A percentile compares a stretch with the other conserved stretches of the same genome.
phyloP scores from a whole-genome alignment of 805 yeast species.

The Kodamaea kaohsiungensis region DNA sequence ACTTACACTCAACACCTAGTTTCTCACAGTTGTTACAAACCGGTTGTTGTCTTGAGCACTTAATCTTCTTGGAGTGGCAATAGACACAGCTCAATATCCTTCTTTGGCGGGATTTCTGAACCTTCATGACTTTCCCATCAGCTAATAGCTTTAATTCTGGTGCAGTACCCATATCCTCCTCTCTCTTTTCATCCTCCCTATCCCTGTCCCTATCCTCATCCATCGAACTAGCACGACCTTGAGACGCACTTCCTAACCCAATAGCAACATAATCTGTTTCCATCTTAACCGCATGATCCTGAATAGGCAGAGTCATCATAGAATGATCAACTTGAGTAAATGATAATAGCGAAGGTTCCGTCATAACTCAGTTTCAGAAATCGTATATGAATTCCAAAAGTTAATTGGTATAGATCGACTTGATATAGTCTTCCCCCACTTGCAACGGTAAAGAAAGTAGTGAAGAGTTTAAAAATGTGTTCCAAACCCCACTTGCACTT shows the following conservation, averaged over 20 bases:
- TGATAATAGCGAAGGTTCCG: neutral
- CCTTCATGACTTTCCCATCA: constrained; percentile 57
- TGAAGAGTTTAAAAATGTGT: neutral
- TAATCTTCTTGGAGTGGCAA: constrained; percentile 62
- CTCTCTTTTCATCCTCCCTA: neutral
- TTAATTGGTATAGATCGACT: neutral
- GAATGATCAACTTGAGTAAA: neutral
- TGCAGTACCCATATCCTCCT: neutral
- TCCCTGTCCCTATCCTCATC: neutral
- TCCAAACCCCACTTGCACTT: neutral
- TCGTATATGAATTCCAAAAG: too few species aligned
- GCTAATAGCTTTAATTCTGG: constrained; percentile 33
- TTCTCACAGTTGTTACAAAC: constrained; percentile 55
- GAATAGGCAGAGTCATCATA: neutral
- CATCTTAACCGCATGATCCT: neutral
- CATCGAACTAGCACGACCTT: neutral
- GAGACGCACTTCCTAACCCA: neutral
- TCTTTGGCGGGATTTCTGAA: constrained; percentile 62
- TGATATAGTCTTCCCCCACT: neutral
- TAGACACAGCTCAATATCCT: constrained; percentile 57
- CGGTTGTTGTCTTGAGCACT: constrained; percentile 61
- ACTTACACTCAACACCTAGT: constrained; percentile 49
- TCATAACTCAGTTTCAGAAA: neutral
- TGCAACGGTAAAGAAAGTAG: neutral
- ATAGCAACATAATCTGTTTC: neutral